These are phyloP conservation scores for Penicillium coprophilum DNA, from an alignment of 495 filamentous ascomycete genomes.

Conservation along the genomic window DNA sequence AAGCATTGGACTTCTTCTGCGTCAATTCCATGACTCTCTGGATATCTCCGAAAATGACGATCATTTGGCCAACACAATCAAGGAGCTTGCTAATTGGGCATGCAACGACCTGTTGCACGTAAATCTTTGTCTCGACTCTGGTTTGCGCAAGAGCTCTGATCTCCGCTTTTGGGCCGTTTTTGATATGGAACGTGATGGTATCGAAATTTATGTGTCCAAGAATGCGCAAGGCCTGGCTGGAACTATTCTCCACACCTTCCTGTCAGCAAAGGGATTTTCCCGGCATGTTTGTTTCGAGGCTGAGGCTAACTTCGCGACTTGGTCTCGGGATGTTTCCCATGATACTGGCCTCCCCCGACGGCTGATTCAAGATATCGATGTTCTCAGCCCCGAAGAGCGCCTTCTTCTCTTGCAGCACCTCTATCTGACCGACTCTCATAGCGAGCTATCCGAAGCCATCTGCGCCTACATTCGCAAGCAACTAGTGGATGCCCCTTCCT, in stretches of 20 bases:
- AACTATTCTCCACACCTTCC: conserved; percentile 57
- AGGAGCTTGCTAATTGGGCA: conserved; percentile 35
- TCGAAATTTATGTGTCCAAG: conserved; percentile 56
- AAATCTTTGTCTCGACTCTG: conserved; percentile 53
- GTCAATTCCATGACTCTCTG: conserved; percentile 33
- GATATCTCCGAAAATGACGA: conserved; percentile 16
- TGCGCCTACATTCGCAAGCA: conserved; percentile 46
- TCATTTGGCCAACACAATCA: conserved; percentile 29
- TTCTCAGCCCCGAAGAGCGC: conserved; percentile 52
- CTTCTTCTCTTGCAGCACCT: conserved; percentile 53
- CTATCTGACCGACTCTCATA: conserved; percentile 36
- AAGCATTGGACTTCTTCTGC: conserved; percentile 33
- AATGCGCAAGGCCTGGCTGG: conserved; percentile 50
- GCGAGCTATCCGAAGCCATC: conserved; percentile 32
- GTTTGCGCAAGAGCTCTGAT: conserved; percentile 49
- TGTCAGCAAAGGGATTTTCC: conserved; percentile 49
- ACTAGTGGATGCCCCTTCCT: conserved; percentile 51
- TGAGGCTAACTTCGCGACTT: conserved; percentile 47
- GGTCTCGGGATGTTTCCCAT: conserved; percentile 35
- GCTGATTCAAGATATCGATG: conserved; percentile 52
- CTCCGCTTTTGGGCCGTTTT: conserved; percentile 58
- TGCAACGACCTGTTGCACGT: conserved; percentile 35
- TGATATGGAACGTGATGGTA: conserved; percentile 41
- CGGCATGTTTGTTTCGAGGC: conserved; percentile 53
- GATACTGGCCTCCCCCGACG: conserved; percentile 44